A percentile compares a stretch with the other conserved stretches of the same genome.
Evolutionary conservation across 352 stramenopile species (phyloP).

Genomic region (Globisporangium sylvaticum): DNA sequence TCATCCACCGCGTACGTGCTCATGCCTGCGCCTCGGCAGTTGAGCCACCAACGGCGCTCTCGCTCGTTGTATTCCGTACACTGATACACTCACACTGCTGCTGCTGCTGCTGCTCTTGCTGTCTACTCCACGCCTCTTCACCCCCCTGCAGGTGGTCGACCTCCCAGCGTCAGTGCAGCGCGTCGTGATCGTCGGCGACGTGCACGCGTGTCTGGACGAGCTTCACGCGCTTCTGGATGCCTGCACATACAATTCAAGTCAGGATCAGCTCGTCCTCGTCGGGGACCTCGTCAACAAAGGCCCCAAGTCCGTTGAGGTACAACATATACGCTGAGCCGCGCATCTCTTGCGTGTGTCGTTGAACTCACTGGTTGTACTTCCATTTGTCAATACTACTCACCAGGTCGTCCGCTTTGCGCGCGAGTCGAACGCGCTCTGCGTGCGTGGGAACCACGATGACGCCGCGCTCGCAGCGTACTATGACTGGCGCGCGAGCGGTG

Average conservation of each 20-base stretch:
- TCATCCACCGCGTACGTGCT: conserved; percentile 34
- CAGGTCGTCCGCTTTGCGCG: conserved; percentile 76
- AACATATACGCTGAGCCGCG: too few species aligned
- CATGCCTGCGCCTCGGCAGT: not conserved
- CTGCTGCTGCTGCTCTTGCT: not conserved
- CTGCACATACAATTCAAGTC: conserved; percentile 40
- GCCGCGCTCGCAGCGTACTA: conserved; percentile 61
- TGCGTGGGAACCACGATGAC: conserved; percentile 84
- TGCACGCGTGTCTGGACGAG: conserved; percentile 90
- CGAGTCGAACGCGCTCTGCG: conserved; percentile 43
- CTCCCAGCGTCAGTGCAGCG: conserved; percentile 24
- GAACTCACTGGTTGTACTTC: not conserved
- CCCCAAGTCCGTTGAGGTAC: conserved; percentile 62
- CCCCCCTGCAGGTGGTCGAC: conserved; percentile 17
- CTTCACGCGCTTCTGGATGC: conserved; percentile 54
- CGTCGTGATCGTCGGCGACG: conserved; percentile 88
- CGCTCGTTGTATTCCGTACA: not conserved
- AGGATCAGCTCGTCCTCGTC: conserved; percentile 83
- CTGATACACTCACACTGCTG: not conserved
- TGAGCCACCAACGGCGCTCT: not conserved
- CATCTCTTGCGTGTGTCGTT: not conserved
- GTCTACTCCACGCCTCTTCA: not conserved
- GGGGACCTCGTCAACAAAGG: conserved; percentile 94
- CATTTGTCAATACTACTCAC: not conserved
- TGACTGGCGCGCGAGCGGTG: conserved; percentile 26